Conservation (phyloP, 148 eudicot species). For the Beta vulgaris region DNA sequence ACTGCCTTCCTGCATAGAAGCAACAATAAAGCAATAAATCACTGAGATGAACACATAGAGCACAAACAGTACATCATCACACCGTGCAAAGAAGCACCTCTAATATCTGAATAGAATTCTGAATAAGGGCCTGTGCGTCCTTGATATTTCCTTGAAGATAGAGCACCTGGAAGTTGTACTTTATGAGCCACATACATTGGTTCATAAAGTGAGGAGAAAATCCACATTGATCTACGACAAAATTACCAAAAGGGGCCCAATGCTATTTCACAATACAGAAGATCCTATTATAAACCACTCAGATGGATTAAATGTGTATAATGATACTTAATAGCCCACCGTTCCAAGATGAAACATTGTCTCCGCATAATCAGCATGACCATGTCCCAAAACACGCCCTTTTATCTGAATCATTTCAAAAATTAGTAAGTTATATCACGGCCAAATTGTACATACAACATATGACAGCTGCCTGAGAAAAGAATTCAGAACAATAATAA, state of each 20-base stretch:
- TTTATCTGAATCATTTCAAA: constrained; percentile 53
- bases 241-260: background rate
- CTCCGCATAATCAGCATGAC: constrained; percentile 84
- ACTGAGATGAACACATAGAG: background rate
- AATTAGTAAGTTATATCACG: background rate
- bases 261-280: background rate
- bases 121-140: constrained; percentile 69
- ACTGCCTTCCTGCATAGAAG: constrained; percentile 63
- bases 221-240: constrained; percentile 1
- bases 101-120: constrained; percentile 67
- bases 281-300: background rate
- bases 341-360: constrained; percentile 96
- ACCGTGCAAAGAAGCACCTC: constrained; percentile 49
- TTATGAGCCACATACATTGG: constrained; percentile 4
- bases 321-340: constrained; percentile 34
- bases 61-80: constrained; percentile 11
- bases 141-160: constrained; percentile 69
- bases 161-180: constrained; percentile 50
- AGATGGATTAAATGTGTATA: background rate
- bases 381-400: constrained; percentile 82
- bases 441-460: background rate
- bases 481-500: background rate
- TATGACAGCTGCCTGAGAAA: background rate
- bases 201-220: background rate
- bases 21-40: constrained; percentile 10